Base-by-base conservation (phyloP, 192 early-diverging fungal genomes). In the Coemansia pectinata region DNA sequence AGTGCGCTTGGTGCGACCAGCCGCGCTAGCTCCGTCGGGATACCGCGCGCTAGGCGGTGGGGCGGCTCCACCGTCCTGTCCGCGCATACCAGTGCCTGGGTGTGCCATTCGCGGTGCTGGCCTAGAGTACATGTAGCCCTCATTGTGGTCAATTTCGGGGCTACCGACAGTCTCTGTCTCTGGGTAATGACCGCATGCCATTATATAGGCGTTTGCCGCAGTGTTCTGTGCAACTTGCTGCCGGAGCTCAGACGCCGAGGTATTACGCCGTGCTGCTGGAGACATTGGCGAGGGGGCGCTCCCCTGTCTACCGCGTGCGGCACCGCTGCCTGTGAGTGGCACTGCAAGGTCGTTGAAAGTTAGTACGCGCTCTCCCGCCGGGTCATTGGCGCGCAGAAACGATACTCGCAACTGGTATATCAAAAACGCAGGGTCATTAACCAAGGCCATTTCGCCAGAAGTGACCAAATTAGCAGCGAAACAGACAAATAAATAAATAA, bases 361-460 rank as follows among this genome's bases (percentile, higher is more conserved):
- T 68, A 93, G 86, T 47, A 93, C 81, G n/a, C 90, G 90, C 65
- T 88, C 89, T 3, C 86, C 90, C 4, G 83, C 81, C 11, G 88
- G 86, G 73, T 93, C 92, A 71, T 91, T 90, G 14, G 91, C 77
- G 19, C 88, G 86, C 47, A 93, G 72, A 72, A 91, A 91, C 63
- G 89, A 87, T 11, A 93, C 84, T n/a, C 91, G 88, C 50, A 91
- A 85, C 70, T 88, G 87, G 72, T 94, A 90, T 63, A 94, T 86
- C 25, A 94, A 79, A 76, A 88, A 94, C 5, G 86, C 79, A 21
- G 90, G 86, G 84, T 92, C 91, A 42, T 87, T 87, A 21, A 89
- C 75, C 38, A 92, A 75, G 38, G 91, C 87, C 91, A 92, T 92
- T 73, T 60, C 66, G 38, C 17, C 11, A 21, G 36, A n/a, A 44